Base-by-base conservation (phyloP, 208 protist genomes). In the Acanthamoeba quina region DNA sequence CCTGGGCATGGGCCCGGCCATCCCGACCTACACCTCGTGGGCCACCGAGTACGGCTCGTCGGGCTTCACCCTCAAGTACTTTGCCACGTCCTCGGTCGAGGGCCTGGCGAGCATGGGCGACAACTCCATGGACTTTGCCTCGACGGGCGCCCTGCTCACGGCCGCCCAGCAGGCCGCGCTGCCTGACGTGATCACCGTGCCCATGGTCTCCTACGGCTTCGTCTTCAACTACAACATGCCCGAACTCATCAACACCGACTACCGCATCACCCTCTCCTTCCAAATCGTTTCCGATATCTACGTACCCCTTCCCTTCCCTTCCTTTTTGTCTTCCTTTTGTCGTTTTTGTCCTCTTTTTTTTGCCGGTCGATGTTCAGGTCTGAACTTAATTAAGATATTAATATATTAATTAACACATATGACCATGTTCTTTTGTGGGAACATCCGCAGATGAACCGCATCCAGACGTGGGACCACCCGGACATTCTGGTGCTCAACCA, bases 401-500 rank as follows among this genome's bases (percentile, higher is more conserved):
- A 4, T 26, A 52, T 24, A 26, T 62, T 19, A 19, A 62, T 62
- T 26, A 26, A 37, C 34, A 37, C 34, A 37, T 37, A 37, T 37
- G 34, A 37, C 34, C 34, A 37, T 37, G 34, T 37, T 37, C 34
- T 37, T 37, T 37, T 37, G 34, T 37, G 34, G 34, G 34, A 37
- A 37, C 34, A 2, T 37, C 34, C 34, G 34, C 52, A 89, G 29
- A 41, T 90, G 49, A 90, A 90, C 58, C n/a, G 58, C 7, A 90
- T 90, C 82, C 64, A 90, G 82, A 90, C 82, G 44, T 90, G 82
- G 82, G 58, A 90, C 82, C 21, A 90, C 34, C 49, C 44, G 11
- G 41, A 19, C 52, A 90, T 90, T 29, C 9, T 49, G 49, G 26
- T 5, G 11, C 82, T 90, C 49, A 90, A 90, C 49, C 82, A 34